Percentiles rank a stretch among this genome's conserved stretches.
Evolutionary conservation across 495 filamentous ascomycete genomes (phyloP).

Genomic region (Aspergillus ellipticus): DNA sequence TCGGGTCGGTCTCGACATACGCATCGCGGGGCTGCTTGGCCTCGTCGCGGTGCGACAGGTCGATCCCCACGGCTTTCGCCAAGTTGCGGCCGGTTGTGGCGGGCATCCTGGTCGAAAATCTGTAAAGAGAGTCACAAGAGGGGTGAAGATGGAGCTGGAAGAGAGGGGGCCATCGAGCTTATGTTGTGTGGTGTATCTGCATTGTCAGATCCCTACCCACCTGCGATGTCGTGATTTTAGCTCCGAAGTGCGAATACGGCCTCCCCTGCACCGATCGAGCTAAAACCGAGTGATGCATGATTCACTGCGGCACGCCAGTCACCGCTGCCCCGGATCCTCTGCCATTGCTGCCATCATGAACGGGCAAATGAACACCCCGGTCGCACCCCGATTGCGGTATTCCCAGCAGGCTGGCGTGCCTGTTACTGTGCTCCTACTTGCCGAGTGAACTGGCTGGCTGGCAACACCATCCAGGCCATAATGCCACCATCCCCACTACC

Average conservation of each 20-base stretch:
- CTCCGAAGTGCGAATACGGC: neutral
- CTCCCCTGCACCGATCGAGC: no score
- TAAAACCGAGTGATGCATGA: no score
- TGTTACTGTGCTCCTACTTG: no score
- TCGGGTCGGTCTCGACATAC: constrained; percentile 82
- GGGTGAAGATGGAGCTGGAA: neutral
- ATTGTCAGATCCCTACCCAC: neutral
- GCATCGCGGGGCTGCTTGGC: constrained; percentile 62
- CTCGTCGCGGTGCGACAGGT: constrained; percentile 55
- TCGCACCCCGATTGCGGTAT: no score
- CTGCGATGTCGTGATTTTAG: neutral
- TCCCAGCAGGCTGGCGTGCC: no score
- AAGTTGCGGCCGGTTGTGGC: constrained; percentile 63
- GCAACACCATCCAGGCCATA: no score
- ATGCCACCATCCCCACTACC: no score
- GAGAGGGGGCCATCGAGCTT: neutral
- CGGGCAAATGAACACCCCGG: no score
- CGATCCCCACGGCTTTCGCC: constrained; percentile 82
- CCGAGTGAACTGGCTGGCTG: no score
- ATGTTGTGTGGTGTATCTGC: neutral
- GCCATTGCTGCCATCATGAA: no score
- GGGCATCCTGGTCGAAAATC: neutral
- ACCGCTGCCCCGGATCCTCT: no score
- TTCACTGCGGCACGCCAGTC: no score
- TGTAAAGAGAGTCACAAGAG: neutral